Conservation (phyloP, 169 alveolate species). For the Eimeria brunetti region DNA sequence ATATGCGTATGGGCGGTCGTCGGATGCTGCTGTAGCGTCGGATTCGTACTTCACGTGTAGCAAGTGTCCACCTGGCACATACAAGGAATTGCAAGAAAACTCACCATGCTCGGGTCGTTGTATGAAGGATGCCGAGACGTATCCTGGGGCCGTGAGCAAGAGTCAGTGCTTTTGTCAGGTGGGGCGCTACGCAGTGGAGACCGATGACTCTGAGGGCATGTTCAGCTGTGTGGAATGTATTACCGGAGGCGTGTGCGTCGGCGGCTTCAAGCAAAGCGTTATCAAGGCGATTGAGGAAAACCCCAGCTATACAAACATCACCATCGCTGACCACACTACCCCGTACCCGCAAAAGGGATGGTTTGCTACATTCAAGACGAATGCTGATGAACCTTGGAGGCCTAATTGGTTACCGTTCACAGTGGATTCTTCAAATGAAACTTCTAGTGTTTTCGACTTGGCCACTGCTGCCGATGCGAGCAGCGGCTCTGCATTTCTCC, state of each 20-base stretch:
- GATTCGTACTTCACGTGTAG: constrained; percentile 48
- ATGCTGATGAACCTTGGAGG: constrained; percentile 40
- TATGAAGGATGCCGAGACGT: constrained; percentile 79
- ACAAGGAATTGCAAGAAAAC: constrained; percentile 80
- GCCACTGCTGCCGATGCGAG: constrained; percentile 4
- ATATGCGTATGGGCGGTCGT: constrained; percentile 55
- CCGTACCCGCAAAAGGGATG: constrained; percentile 81
- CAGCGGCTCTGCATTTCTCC: background rate
- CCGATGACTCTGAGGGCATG: constrained; percentile 65
- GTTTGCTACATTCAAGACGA: constrained; percentile 73
- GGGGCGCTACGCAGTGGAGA: constrained; percentile 78
- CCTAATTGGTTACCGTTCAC: constrained; percentile 35
- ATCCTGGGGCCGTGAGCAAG: constrained; percentile 81
- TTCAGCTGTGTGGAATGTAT: constrained; percentile 79
- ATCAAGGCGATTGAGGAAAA: constrained; percentile 67
- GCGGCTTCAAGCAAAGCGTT: constrained; percentile 76
- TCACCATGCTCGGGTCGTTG: constrained; percentile 82
- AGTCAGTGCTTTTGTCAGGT: constrained; percentile 82
- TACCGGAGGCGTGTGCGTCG: constrained; percentile 81
- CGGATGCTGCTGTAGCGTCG: constrained; percentile 25
- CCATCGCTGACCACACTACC: constrained; percentile 73
- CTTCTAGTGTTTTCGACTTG: background rate
- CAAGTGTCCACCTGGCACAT: constrained; percentile 80
- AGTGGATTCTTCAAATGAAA: background rate
- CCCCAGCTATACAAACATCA: constrained; percentile 72